Evolutionary conservation across 805 yeast species (phyloP).

Genomic region (Clavispora vitiphila): DNA sequence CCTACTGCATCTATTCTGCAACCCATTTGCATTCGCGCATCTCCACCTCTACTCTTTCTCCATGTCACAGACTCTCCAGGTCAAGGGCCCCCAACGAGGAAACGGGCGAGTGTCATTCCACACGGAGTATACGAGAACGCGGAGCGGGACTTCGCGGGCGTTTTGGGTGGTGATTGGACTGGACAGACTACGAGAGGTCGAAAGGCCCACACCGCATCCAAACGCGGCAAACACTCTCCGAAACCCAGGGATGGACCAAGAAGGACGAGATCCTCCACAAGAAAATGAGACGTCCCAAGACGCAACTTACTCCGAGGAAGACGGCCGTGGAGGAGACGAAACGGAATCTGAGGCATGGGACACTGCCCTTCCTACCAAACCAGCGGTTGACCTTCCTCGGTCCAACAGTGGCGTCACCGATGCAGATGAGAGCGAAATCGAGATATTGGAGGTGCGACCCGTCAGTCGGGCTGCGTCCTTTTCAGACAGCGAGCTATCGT

Average conservation of each 20-base stretch:
- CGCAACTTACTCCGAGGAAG: neutral
- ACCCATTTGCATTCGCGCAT: slow-evolving; percentile 1
- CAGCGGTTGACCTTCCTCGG: too few species aligned
- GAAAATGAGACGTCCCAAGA: neutral
- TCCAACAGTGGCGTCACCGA: neutral
- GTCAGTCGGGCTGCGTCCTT: neutral
- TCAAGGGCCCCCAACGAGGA: slow-evolving; percentile 11
- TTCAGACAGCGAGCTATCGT: slow-evolving; percentile 9
- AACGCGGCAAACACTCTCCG: too few species aligned
- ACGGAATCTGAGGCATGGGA: neutral
- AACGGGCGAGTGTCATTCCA: slow-evolving; percentile 11
- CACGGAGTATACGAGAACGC: slow-evolving; percentile 5
- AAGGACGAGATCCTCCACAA: neutral
- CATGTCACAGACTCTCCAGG: slow-evolving; percentile 4
- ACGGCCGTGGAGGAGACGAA: neutral
- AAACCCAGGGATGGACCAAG: too few species aligned
- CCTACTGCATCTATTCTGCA: neutral
- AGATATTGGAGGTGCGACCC: slow-evolving; percentile 12
- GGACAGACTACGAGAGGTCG: slow-evolving; percentile 6
- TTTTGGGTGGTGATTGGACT: slow-evolving; percentile 9
- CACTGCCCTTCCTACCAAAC: too few species aligned
- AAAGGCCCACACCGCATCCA: neutral
- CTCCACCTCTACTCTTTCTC: neutral
- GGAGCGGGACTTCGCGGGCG: slow-evolving; percentile 2
- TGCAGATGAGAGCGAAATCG: slow-evolving; percentile 12